Conservation (phyloP, 495 filamentous ascomycete genomes). For the Xylaria castorea region DNA sequence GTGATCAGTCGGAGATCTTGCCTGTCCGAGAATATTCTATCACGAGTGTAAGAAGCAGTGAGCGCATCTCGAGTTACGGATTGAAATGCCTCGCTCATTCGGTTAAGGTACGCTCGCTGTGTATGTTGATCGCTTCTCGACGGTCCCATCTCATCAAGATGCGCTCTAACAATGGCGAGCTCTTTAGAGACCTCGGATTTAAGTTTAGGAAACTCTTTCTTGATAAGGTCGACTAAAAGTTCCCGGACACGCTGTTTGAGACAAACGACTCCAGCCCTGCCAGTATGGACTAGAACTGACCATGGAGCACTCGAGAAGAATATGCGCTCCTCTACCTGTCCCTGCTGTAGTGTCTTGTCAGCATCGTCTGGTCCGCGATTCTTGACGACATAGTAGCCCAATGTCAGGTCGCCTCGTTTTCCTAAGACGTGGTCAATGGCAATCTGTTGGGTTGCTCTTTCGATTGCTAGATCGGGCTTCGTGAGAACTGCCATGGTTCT, state of each 20-base stretch:
- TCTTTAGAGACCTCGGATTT: conserved; percentile 52
- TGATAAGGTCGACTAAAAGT: conserved; percentile 54
- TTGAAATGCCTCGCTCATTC: conserved; percentile 53
- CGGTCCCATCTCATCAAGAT: conserved; percentile 51
- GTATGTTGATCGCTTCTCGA: conserved; percentile 32
- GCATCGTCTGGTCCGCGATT: conserved; percentile 56
- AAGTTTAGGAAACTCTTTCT: conserved; percentile 60
- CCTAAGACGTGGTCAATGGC: conserved; percentile 57
- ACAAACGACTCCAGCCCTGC: conserved; percentile 57
- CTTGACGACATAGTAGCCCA: conserved; percentile 64
- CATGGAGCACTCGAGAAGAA: conserved; percentile 52
- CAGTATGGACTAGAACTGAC: conserved; percentile 48
- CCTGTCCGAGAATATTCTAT: conserved; percentile 47
- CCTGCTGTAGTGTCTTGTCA: conserved; percentile 35
- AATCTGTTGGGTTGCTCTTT: conserved; percentile 52
- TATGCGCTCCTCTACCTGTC: conserved; percentile 42
- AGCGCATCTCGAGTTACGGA: conserved; percentile 40
- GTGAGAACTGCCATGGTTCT: conserved; percentile 65
- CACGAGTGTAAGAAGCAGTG: conserved; percentile 49
- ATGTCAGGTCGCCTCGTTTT: conserved; percentile 44
- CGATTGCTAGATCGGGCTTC: conserved; percentile 64
- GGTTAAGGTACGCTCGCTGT: conserved; percentile 45
- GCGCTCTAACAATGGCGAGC: conserved; percentile 41
- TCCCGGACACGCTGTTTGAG: conserved; percentile 53
- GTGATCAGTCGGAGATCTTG: conserved; percentile 53